phyloP scores from a whole-genome alignment of 2,329 filamentous ascomycete genomes.

The Monosporascus sp. region DNA sequence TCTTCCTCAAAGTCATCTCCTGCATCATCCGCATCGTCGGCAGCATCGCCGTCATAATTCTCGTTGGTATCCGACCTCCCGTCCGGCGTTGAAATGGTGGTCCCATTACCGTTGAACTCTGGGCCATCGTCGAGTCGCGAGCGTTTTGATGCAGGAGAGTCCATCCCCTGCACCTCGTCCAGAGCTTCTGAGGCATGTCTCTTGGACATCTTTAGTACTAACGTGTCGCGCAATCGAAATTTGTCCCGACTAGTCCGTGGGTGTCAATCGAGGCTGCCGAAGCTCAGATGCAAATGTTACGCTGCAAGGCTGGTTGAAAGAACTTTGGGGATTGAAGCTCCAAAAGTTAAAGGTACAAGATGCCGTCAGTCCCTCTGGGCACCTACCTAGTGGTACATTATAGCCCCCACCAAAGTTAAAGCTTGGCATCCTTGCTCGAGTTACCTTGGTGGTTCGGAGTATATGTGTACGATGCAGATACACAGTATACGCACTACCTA shows the following conservation, averaged over 20 bases:
- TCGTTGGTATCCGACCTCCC: constrained; percentile 12
- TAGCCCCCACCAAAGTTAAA: no score
- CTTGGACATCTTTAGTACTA: constrained; percentile 38
- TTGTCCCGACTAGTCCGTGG: neutral
- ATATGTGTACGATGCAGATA: no score
- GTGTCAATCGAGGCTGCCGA: no score
- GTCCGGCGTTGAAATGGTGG: constrained; percentile 18
- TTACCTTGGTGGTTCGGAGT: no score
- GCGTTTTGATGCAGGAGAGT: constrained; percentile 55
- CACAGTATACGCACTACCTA: no score
- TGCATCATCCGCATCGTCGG: constrained; percentile 33
- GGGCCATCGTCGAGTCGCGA: constrained; percentile 45
- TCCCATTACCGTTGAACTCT: constrained; percentile 28
- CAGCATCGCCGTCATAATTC: constrained; percentile 21
- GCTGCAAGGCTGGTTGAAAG: neutral
- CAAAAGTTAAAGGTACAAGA: neutral
- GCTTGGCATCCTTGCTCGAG: no score
- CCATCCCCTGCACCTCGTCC: constrained; percentile 48
- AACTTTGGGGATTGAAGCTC: neutral
- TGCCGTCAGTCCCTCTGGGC: no score
- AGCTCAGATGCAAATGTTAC: neutral
- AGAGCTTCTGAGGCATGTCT: constrained; percentile 56
- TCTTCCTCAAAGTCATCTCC: constrained; percentile 34
- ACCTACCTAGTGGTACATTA: no score
- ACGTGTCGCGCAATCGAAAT: neutral